phyloP scores from a whole-genome alignment of 164 flowering plant genomes.

The Liquidambar formosana region DNA sequence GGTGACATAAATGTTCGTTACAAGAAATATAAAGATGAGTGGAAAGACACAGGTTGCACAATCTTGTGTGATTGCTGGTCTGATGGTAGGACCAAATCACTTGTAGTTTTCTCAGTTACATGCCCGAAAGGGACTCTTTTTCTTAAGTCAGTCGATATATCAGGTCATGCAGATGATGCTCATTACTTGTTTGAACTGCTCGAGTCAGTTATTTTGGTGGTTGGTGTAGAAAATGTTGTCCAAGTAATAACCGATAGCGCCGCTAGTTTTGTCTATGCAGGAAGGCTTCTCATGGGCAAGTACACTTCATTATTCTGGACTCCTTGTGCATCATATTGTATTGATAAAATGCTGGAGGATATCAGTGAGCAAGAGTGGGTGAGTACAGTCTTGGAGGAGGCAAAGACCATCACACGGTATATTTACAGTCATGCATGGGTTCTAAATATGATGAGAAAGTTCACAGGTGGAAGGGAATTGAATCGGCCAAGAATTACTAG shows the following conservation, averaged over 20 bases:
- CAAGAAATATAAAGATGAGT: conserved; percentile 46
- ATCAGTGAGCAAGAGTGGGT: conserved; percentile 59
- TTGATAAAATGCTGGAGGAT: conserved; percentile 69
- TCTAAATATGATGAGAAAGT: conserved; percentile 54
- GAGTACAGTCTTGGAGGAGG: conserved; percentile 53
- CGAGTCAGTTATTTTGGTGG: conserved; percentile 57
- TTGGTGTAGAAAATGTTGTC: conserved; percentile 69
- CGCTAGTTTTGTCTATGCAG: conserved; percentile 53
- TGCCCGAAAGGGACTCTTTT: conserved; percentile 62
- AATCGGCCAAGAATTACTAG: conserved; percentile 50
- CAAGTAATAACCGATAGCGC: conserved; percentile 67
- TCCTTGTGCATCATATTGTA: conserved; percentile 74
- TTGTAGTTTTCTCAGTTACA: conserved; percentile 51
- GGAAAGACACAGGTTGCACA: conserved; percentile 72
- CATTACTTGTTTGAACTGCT: conserved; percentile 54
- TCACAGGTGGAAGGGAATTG: conserved; percentile 59
- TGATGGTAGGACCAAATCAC: conserved; percentile 47
- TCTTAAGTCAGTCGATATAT: conserved; percentile 59
- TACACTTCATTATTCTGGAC: conserved; percentile 65
- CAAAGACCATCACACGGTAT: conserved; percentile 46
- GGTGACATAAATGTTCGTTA: conserved; percentile 43
- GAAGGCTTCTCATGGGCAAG: conserved; percentile 60
- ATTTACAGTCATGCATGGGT: conserved; percentile 54
- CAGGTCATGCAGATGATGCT: conserved; percentile 57
- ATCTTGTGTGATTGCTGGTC: conserved; percentile 62